Percentiles rank a stretch among this genome's conserved stretches.
Evolutionary conservation across 768 basidiomycete species (phyloP).

Genomic region (Lentinula guzmanii): DNA sequence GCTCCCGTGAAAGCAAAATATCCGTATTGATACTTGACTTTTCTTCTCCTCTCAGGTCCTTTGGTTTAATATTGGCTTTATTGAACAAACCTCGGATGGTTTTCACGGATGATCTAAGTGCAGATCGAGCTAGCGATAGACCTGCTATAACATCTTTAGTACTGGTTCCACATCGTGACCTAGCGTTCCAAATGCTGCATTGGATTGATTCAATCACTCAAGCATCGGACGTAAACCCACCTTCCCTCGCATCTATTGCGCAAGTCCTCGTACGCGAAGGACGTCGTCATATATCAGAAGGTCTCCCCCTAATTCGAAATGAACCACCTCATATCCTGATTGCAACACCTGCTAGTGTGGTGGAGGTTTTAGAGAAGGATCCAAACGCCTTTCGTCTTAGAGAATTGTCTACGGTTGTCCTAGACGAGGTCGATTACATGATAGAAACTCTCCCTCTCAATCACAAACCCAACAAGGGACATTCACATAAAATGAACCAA

Average conservation of each 20-base stretch:
- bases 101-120: conserved; percentile 7
- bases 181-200: conserved; percentile 59
- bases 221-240: conserved; percentile 21
- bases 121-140: conserved; percentile 12
- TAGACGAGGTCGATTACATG: conserved; percentile 76
- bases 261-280: conserved; percentile 60
- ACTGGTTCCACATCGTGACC: conserved; percentile 68
- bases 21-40: background rate
- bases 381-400: conserved; percentile 36
- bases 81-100: conserved; percentile 46
- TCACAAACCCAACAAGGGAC: conserved; percentile 1
- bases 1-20: conserved; percentile 2
- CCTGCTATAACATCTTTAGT: conserved; percentile 47
- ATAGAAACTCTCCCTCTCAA: conserved; percentile 47
- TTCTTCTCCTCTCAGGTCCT: conserved; percentile 49
- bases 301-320: conserved; percentile 29
- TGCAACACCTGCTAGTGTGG: conserved; percentile 62
- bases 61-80: conserved; percentile 62
- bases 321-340: conserved; percentile 63
- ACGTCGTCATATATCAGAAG: conserved; percentile 30
- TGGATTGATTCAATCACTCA: conserved; percentile 54
- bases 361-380: conserved; percentile 47
- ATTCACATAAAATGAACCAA: conserved; percentile 31
- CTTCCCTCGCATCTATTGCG: conserved; percentile 36
- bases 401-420: conserved; percentile 50